Evolutionary conservation across 371 early-diverging fungal genomes (phyloP).

Genomic region (Mortierella sp.): DNA sequence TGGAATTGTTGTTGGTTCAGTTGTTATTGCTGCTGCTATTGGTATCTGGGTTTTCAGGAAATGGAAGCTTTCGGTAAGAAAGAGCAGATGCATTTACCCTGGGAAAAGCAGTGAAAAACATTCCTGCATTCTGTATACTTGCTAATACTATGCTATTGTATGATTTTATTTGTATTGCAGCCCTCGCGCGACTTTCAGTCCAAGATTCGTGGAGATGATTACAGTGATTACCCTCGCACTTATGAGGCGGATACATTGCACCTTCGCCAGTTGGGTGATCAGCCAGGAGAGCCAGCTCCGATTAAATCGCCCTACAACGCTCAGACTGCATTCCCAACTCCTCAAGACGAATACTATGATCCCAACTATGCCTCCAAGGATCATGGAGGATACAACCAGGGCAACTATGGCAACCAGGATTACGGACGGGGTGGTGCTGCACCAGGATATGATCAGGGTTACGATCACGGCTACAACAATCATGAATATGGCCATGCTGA

Average conservation of each 20-base stretch:
- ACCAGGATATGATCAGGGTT: conserved; percentile 16
- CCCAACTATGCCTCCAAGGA: conserved; percentile 52
- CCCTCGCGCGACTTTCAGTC: conserved; percentile 57
- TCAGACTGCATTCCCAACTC: conserved; percentile 25
- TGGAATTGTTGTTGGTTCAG: conserved; percentile 54
- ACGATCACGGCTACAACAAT: conserved; percentile 16
- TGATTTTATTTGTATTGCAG: conserved; percentile 7
- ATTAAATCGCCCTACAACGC: conserved; percentile 34
- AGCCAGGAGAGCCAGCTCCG: conserved; percentile 29
- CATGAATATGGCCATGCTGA: conserved; percentile 29
- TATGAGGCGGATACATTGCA: conserved; percentile 43
- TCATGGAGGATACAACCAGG: conserved; percentile 25
- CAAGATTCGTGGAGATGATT: conserved; percentile 58
- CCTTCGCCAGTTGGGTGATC: conserved; percentile 32
- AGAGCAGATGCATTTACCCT: neutral
- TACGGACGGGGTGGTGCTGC: conserved; percentile 20
- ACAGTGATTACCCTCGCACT: conserved; percentile 42
- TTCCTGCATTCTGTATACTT: neutral
- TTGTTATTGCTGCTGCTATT: conserved; percentile 57
- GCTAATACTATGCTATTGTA: neutral
- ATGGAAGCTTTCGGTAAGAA: conserved; percentile 61
- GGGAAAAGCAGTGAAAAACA: too few species aligned
- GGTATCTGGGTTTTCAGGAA: conserved; percentile 65
- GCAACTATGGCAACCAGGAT: conserved; percentile 13
- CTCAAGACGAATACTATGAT: conserved; percentile 48